Base-by-base conservation (phyloP, 2,329 filamentous ascomycete species). In the Verruconis gallopava region DNA sequence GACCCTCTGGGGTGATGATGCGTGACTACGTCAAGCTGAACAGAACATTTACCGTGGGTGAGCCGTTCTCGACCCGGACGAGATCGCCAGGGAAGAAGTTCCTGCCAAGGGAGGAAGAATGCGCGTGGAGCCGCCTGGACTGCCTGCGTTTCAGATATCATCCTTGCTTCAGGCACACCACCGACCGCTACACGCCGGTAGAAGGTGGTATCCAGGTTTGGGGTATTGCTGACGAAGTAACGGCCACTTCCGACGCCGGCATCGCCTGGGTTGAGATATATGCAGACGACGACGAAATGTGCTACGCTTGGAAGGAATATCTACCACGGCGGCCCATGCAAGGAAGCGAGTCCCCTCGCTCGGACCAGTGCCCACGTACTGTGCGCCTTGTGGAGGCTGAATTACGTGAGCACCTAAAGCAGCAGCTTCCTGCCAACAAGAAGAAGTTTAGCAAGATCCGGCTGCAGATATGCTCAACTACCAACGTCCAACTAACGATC, bases 1-100 rank as follows among this genome's bases (percentile, higher is more conserved):
- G 93, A 55, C 85, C 91, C 54, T 81, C 68, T 20, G 89, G 91
- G n/a, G 71, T 96, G 47, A 96, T 96, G 89, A 67, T 86, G 39
- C 73, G 84, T 43, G 89, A 94, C 57, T 95, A 93, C 56, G 76
- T 88, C 21, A 79, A 71, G 2, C 65, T 96, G 11, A 93, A 91
- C 59, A 77, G 89, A 19, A 81, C 81, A 1, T 96, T 95, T 56
- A 70, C 83, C 36, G 73, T 75, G 21, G 76, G 81, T 32, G 89
- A 95, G 58, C 77, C 85, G 1, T 95, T 81, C 55, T 91, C 82
- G 2, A 94, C 85, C 2, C 74, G 88, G 36, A 94, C 85, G 2
- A 85, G 85, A 55, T 79, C 80, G 34, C 85, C 83, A 52, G 88
- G 88, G 2, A 62, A 73, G 46, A 80, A 81, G 3, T 62, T 85